Percentiles rank a stretch among this genome's conserved stretches.
phyloP scores from a whole-genome alignment of 345 rosid species.

The Corchorus capsularis region DNA sequence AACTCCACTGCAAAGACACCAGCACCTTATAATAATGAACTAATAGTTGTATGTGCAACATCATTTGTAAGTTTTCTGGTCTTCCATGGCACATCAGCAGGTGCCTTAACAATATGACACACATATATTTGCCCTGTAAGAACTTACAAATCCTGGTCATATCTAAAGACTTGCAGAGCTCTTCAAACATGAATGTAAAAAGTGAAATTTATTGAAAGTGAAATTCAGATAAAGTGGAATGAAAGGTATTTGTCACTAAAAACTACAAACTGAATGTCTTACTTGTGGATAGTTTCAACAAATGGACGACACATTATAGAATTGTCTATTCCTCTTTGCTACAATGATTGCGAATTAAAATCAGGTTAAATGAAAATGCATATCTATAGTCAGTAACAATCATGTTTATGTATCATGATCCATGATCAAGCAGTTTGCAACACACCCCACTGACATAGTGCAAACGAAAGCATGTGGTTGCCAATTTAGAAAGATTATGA shows the following conservation, averaged over 20 bases:
- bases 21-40: conserved; percentile 90
- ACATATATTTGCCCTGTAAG: conserved; percentile 84
- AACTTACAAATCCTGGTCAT: conserved; percentile 20
- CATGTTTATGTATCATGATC: background rate
- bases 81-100: conserved; percentile 84
- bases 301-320: conserved; percentile 84
- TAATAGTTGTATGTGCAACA: conserved; percentile 75
- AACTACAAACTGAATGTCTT: conserved; percentile 24
- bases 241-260: background rate
- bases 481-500: background rate
- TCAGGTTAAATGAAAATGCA: background rate
- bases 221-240: conserved; percentile 12
- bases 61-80: conserved; percentile 76
- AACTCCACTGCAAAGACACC: conserved; percentile 96
- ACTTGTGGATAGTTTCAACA: conserved; percentile 97
- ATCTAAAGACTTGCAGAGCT: background rate
- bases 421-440: conserved; percentile 3
- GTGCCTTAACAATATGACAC: conserved; percentile 95
- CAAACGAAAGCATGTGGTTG: background rate
- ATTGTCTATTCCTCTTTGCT: conserved; percentile 85
- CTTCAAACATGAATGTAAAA: background rate
- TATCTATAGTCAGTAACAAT: background rate
- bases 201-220: background rate
- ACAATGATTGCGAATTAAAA: conserved; percentile 65
- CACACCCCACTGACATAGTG: background rate